Conservation (phyloP, 2,329 filamentous ascomycete species). For the Cercospora sp. region DNA sequence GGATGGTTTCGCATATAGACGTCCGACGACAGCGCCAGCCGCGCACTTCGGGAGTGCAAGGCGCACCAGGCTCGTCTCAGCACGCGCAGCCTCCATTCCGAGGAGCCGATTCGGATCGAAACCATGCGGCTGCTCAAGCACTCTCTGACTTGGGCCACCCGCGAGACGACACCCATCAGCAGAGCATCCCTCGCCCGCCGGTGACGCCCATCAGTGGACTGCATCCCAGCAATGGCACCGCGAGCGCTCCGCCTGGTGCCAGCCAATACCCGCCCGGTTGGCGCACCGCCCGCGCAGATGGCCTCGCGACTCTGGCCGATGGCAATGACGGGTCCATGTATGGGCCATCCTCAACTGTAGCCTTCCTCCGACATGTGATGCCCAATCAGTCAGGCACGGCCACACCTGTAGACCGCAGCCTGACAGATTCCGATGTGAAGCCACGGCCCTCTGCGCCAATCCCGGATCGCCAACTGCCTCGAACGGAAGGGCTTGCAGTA, state of each 20-base stretch:
- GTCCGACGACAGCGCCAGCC: slow-evolving; percentile 23
- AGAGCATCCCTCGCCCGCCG: not conserved
- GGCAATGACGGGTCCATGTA: slow-evolving; percentile 27
- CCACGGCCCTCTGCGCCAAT: slow-evolving; percentile 12
- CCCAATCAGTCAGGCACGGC: slow-evolving; percentile 14
- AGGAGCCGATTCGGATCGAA: slow-evolving; percentile 21
- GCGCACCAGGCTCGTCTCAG: slow-evolving; percentile 2
- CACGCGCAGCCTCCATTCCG: slow-evolving; percentile 9
- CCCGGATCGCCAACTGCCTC: slow-evolving; percentile 23
- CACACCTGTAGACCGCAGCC: slow-evolving; percentile 21
- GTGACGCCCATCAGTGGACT: not conserved
- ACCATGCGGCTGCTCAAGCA: slow-evolving; percentile 25
- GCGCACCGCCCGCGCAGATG: slow-evolving; percentile 23
- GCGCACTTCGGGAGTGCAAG: slow-evolving; percentile 9
- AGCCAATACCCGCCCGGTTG: slow-evolving; percentile 1
- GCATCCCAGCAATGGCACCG: slow-evolving; percentile 1
- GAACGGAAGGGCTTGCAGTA: slow-evolving; percentile 26
- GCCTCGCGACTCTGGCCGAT: slow-evolving; percentile 28
- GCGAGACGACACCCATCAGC: not conserved
- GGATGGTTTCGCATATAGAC: slow-evolving; percentile 4
- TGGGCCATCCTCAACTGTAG: slow-evolving; percentile 32
- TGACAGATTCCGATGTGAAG: slow-evolving; percentile 17
- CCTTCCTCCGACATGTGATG: slow-evolving; percentile 31
- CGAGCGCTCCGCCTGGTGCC: slow-evolving; percentile 1
- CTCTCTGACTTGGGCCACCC: slow-evolving; percentile 21